A percentile compares a stretch with the other conserved stretches of the same genome.
Evolutionary conservation across 1,284 basidiomycete genomes (phyloP).

Genomic region (Moesziomyces sp.): DNA sequence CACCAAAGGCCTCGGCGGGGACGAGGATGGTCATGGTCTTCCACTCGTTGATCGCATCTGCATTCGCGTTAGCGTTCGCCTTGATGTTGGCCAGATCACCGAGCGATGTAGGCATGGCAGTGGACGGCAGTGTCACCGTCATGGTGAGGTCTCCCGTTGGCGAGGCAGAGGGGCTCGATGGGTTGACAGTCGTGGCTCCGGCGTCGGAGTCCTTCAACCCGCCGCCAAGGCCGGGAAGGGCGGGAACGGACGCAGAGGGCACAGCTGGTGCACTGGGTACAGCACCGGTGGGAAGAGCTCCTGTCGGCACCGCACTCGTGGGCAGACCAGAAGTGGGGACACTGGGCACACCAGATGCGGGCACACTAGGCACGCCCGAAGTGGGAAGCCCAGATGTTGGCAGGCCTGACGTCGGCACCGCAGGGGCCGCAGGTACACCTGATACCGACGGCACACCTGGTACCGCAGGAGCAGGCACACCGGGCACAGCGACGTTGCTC

Average conservation of each 20-base stretch:
- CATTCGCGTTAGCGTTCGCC: slow-evolving; percentile 3
- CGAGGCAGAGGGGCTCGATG: slow-evolving; percentile 16
- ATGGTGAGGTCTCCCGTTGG: slow-evolving; percentile 23
- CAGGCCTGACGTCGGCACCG: neutral
- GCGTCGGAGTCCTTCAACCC: slow-evolving; percentile 19
- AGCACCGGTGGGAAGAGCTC: neutral
- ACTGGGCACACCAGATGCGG: slow-evolving; percentile 1
- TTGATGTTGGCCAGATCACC: slow-evolving; percentile 16
- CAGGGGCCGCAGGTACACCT: neutral
- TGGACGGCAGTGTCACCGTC: slow-evolving; percentile 37
- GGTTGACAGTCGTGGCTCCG: slow-evolving; percentile 16
- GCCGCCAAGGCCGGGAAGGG: neutral
- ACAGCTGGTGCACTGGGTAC: neutral
- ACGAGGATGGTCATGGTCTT: slow-evolving; percentile 49
- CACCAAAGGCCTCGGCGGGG: slow-evolving; percentile 34
- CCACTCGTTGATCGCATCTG: slow-evolving; percentile 21
- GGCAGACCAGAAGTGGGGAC: neutral
- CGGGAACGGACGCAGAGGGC: neutral
- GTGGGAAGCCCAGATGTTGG: slow-evolving; percentile 1
- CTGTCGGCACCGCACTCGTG: slow-evolving; percentile 1
- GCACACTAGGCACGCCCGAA: neutral
- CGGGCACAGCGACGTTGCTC: slow-evolving; percentile 4
- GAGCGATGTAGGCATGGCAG: slow-evolving; percentile 20
- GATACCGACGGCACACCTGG: neutral
- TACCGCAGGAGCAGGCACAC: slow-evolving; percentile 11